Conservation (phyloP, 148 eudicot genomes). For the Polygonum maritimum region DNA sequence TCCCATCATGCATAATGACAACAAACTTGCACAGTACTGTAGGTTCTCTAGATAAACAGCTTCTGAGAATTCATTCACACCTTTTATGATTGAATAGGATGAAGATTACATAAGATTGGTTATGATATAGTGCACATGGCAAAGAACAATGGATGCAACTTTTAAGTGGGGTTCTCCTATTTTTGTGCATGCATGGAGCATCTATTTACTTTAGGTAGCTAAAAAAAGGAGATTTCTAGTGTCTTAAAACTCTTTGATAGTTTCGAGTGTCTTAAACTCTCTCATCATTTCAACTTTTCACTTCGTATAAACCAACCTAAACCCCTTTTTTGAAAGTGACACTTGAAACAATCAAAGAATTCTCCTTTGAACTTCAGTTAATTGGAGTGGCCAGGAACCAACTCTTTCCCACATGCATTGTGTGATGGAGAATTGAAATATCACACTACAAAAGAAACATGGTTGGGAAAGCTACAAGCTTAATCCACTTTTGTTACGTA, state of each 20-base stretch:
- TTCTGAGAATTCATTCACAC: not conserved
- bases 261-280: too few species aligned
- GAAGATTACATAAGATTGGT: not conserved
- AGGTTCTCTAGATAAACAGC: not conserved
- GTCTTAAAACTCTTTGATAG: not conserved
- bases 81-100: not conserved
- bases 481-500: not conserved
- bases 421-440: not conserved
- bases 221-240: not conserved
- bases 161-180: not conserved
- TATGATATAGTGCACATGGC: not conserved
- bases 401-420: not conserved
- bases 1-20: not conserved
- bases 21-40: not conserved
- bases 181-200: not conserved
- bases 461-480: not conserved
- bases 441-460: not conserved
- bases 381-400: slow-evolving; percentile 4
- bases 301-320: too few species aligned
- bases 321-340: not conserved
- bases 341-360: not conserved
- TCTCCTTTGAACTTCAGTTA: not conserved
- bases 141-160: not conserved
- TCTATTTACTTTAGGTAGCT: not conserved
- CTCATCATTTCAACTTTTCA: too few species aligned